Evolutionary conservation across 129 eudicot genomes (phyloP).

Genomic region (Arctium lappa): DNA sequence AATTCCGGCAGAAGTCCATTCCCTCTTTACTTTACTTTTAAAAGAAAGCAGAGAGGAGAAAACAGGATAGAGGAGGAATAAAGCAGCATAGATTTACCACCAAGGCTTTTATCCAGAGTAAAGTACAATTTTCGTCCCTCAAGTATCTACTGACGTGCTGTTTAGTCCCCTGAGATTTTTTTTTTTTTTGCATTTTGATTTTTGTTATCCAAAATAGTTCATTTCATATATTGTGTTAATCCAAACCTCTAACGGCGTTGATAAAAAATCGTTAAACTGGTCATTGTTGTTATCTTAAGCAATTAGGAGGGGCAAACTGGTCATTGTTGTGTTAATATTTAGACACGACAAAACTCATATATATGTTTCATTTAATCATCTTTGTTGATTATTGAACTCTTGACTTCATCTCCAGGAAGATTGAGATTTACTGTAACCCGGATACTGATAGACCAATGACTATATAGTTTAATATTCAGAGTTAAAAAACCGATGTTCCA

Average conservation of each 20-base stretch:
- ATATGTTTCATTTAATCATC: not conserved
- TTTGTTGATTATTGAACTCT: not conserved
- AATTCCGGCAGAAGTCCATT: slow-evolving; percentile 49
- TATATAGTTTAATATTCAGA: too few relatives aligned
- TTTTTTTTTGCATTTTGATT: not conserved
- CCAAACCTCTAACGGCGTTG: not conserved
- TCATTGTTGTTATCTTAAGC: too few relatives aligned
- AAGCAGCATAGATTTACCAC: slow-evolving; percentile 12
- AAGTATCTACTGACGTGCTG: not conserved
- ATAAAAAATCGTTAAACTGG: not conserved
- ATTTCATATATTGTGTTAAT: not conserved
- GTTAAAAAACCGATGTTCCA: not conserved
- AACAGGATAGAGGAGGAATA: slow-evolving; percentile 5
- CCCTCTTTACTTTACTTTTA: not conserved
- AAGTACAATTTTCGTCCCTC: slow-evolving; percentile 9
- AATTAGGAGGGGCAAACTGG: not conserved
- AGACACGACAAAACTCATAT: not conserved
- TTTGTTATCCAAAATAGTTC: not conserved
- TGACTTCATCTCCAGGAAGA: not conserved
- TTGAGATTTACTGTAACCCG: not conserved
- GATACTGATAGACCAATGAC: too few relatives aligned
- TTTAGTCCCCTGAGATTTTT: not conserved
- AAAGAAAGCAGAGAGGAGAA: not conserved
- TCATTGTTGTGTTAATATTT: too few relatives aligned
- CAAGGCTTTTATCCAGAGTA: slow-evolving; percentile 9